phyloP scores from a whole-genome alignment of 495 filamentous ascomycete species.

The Aspergillus heteromorphus region DNA sequence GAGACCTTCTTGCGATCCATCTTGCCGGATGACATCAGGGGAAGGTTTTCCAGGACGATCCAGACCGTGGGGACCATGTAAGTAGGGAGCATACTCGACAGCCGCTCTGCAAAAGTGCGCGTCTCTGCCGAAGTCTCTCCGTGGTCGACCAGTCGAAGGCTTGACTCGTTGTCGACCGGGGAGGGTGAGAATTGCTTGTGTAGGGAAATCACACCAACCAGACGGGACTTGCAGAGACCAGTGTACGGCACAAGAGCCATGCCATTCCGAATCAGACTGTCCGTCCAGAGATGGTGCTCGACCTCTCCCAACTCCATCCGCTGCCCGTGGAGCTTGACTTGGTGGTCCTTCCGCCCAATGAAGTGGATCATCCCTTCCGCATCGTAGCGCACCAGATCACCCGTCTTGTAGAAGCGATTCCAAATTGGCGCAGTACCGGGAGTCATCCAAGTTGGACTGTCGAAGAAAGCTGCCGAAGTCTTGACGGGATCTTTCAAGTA shows the following conservation, averaged over 20 bases:
- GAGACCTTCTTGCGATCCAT: constrained; percentile 19
- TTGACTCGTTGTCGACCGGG: neutral
- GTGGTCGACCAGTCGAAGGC: neutral
- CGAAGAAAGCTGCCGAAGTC: constrained; percentile 54
- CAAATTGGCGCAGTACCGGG: constrained; percentile 1
- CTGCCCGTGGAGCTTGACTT: constrained; percentile 39
- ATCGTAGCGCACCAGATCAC: constrained; percentile 22
- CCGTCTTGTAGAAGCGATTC: constrained; percentile 31
- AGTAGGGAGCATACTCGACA: constrained; percentile 10
- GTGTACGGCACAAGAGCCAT: constrained; percentile 11
- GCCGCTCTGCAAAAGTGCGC: neutral
- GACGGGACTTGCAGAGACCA: constrained; percentile 13
- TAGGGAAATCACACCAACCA: constrained; percentile 5
- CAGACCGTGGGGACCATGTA: constrained; percentile 41
- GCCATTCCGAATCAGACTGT: constrained; percentile 23
- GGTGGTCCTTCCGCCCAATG: constrained; percentile 33
- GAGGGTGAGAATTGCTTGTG: neutral
- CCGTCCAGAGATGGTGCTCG: constrained; percentile 27
- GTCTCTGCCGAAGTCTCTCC: neutral
- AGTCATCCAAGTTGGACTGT: constrained; percentile 37
- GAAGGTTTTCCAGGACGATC: constrained; percentile 31
- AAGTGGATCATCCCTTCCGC: constrained; percentile 20
- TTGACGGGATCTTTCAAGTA: constrained; percentile 59
- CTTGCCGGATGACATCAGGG: constrained; percentile 33
- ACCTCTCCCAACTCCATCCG: constrained; percentile 42